Evolutionary conservation across 2,329 filamentous ascomycete species (phyloP).

Genomic region (Beauveria australis): DNA sequence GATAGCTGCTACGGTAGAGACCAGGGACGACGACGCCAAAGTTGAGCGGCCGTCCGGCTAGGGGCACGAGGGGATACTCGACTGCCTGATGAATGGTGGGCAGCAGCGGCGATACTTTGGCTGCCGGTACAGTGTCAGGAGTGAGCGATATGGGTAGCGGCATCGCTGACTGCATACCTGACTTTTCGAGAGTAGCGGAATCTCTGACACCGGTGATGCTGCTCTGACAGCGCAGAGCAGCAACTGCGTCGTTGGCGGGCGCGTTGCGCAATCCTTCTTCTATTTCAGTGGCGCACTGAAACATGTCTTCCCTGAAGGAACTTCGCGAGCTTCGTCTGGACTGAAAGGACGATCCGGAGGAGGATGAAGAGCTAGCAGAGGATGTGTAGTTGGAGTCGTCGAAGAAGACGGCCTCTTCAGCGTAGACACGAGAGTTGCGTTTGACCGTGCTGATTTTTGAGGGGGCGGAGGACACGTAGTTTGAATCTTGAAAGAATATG

Average conservation of each 20-base stretch:
- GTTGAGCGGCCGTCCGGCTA: slow-evolving; percentile 49
- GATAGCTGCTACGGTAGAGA: slow-evolving; percentile 78
- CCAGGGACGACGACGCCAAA: slow-evolving; percentile 68
- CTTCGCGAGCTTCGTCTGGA: slow-evolving; percentile 23
- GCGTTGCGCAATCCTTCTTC: slow-evolving; percentile 17
- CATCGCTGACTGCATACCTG: not conserved
- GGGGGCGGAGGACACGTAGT: too few relatives aligned
- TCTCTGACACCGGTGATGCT: not conserved
- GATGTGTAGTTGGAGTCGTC: slow-evolving; percentile 12
- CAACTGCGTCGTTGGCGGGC: not conserved
- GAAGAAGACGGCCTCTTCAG: slow-evolving; percentile 14
- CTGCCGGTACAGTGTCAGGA: not conserved
- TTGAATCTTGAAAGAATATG: too few relatives aligned
- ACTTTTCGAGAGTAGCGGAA: not conserved
- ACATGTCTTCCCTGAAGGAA: slow-evolving; percentile 21
- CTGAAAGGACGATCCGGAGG: slow-evolving; percentile 17
- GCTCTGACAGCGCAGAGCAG: not conserved
- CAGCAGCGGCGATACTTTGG: not conserved
- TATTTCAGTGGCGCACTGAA: slow-evolving; percentile 15
- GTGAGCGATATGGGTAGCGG: not conserved
- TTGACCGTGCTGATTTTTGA: slow-evolving; percentile 16
- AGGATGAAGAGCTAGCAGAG: not conserved
- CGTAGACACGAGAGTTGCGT: slow-evolving; percentile 17
- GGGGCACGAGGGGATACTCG: slow-evolving; percentile 16
- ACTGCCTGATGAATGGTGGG: slow-evolving; percentile 1